Percentiles rank a stretch among this genome's conserved stretches.
Conservation (phyloP, 1,284 basidiomycete species). For the Ustilago crameri region DNA sequence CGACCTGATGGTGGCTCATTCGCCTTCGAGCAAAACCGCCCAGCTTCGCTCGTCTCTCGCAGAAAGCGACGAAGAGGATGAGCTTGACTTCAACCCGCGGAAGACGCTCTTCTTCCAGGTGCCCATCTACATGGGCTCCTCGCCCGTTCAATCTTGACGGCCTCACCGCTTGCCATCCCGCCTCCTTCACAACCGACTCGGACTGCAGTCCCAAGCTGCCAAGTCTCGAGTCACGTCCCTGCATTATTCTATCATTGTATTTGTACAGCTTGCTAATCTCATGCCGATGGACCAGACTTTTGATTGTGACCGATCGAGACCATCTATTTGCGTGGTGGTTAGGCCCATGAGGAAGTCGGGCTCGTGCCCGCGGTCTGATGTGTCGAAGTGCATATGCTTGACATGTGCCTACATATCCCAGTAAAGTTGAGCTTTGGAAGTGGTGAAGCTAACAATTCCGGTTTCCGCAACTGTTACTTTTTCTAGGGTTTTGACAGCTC, state of each 20-base stretch:
- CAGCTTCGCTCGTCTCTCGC: background rate
- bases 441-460: conserved; percentile 4
- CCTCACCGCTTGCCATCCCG: background rate
- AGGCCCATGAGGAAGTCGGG: too few species aligned
- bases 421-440: background rate
- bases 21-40: conserved; percentile 19
- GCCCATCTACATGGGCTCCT: conserved; percentile 36
- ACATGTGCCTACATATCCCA: background rate
- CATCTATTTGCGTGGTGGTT: too few species aligned
- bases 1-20: conserved; percentile 29
- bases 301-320: too few species aligned
- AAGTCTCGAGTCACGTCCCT: background rate
- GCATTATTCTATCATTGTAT: conserved; percentile 7
- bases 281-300: too few species aligned
- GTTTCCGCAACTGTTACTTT: conserved; percentile 16
- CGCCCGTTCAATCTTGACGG: conserved; percentile 17
- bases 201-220: background rate
- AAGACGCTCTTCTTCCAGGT: conserved; percentile 37
- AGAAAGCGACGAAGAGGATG: background rate
- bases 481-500: conserved; percentile 7
- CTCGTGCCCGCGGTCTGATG: too few species aligned
- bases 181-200: background rate
- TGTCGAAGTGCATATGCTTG: background rate
- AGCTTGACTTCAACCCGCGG: conserved; percentile 20
- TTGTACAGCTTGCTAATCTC: conserved; percentile 8